Evolutionary conservation across 352 stramenopile species (phyloP).

Genomic region (Phytopythium boreale): DNA sequence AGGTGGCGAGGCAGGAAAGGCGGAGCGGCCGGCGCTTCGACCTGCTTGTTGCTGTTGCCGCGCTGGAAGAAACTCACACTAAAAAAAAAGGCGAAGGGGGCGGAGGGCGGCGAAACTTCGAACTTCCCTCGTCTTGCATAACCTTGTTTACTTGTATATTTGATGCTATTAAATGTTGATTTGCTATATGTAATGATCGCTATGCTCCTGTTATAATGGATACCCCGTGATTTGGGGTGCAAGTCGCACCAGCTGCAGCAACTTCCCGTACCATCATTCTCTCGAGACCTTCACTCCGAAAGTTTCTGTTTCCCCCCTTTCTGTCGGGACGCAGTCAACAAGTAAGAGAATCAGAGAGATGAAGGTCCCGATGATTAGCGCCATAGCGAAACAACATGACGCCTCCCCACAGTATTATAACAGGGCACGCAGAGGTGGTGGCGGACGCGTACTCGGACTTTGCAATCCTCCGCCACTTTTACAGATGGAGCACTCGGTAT

Average conservation of each 20-base stretch:
- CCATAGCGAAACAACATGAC: too few relatives aligned
- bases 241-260: conserved; percentile 20
- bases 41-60: background rate
- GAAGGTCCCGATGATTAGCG: too few relatives aligned
- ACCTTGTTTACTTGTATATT: background rate
- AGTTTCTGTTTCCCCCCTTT: conserved; percentile 4
- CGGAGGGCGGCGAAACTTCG: conserved; percentile 5
- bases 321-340: background rate
- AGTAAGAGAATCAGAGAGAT: background rate
- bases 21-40: background rate
- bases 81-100: conserved; percentile 7
- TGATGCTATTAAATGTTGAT: background rate
- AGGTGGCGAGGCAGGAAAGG: background rate
- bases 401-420: background rate
- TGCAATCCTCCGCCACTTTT: too few relatives aligned
- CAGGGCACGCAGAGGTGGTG: too few relatives aligned
- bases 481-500: too few relatives aligned
- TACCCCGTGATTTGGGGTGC: background rate
- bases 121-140: conserved; percentile 1
- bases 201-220: background rate
- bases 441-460: too few relatives aligned
- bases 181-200: background rate
- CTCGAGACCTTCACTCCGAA: conserved; percentile 23
- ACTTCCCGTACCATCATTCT: conserved; percentile 66
- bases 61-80: conserved; percentile 16